Evolutionary conservation across 306 rosid genomes (phyloP), one percentile per base, ranked within the genome.

Genomic region (Sicyos baderoa): DNA sequence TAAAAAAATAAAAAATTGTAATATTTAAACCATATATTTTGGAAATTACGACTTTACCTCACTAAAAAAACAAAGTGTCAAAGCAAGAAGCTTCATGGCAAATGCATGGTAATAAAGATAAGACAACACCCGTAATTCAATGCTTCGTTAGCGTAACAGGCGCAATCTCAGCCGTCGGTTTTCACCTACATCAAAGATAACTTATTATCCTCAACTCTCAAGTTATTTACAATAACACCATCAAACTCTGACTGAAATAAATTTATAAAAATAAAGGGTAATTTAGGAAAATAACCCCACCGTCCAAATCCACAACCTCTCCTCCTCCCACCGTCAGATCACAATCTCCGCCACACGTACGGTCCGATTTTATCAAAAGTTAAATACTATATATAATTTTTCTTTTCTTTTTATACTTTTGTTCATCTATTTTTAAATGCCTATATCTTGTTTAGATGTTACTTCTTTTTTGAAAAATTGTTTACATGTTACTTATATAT

Each of bases 271-370:
- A 3, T 2, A 7, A 12, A 42, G 66, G 66, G 66, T 15, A 35
- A 29, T 29, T 60, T 29, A 2, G 10, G 1, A 12, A 19, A 15
- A 1, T 22, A 48, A 22, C 0, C 42, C 32, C 73, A 79, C 81
- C 84, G 65, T 62, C 50, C 74, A 73, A 71, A 71, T 54, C 53
- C 69, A 1, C 18, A 37, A 1, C 52, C n/a, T 27, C 2, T 4
- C 13, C 5, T 0, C 27, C 16, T 22, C 5, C 6, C 18, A 73
- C 81, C 85, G 70, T 85, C 14, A 21, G 87, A 83, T 81, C 27
- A 73, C 3, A 3, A 37, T 40, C 53, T 0, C 6, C 1, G 9
- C 44, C 79, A 69, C 40, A 49, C 29, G 55, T 51, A 22, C 29
- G 18, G 55, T 51, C 71, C 45, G 25, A 60, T 59, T 47, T 16